phyloP scores from a whole-genome alignment of 768 basidiomycete genomes.

The Trametes cingulata region DNA sequence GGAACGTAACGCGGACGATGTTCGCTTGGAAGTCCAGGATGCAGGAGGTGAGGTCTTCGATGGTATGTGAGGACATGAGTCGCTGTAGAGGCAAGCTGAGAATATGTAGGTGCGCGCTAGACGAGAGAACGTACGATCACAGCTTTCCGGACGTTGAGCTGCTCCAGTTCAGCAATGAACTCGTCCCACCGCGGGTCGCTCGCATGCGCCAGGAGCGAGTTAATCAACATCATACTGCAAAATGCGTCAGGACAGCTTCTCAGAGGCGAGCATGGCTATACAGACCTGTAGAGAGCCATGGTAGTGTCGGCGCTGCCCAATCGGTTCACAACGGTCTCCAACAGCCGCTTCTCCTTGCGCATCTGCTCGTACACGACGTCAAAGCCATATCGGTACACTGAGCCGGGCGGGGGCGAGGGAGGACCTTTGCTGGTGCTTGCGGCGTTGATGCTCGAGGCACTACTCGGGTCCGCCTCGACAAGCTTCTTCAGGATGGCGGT shows the following conservation, averaged over 20 bases:
- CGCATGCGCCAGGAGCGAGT: slow-evolving; percentile 80
- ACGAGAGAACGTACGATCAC: slow-evolving; percentile 62
- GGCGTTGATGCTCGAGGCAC: slow-evolving; percentile 55
- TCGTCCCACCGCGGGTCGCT: slow-evolving; percentile 77
- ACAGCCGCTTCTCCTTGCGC: slow-evolving; percentile 63
- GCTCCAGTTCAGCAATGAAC: slow-evolving; percentile 73
- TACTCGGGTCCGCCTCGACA: slow-evolving; percentile 81
- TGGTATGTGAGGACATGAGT: slow-evolving; percentile 79
- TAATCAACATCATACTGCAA: slow-evolving; percentile 85
- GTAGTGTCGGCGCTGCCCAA: slow-evolving; percentile 82
- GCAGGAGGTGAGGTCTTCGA: slow-evolving; percentile 79
- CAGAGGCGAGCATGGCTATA: too few species aligned
- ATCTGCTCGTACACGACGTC: slow-evolving; percentile 81
- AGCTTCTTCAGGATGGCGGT: slow-evolving; percentile 88
- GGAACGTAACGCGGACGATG: slow-evolving; percentile 74
- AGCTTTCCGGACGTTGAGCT: slow-evolving; percentile 75
- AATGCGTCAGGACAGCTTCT: too few species aligned
- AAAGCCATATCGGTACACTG: slow-evolving; percentile 84
- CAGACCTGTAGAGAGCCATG: slow-evolving; percentile 80
- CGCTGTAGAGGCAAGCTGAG: slow-evolving; percentile 45
- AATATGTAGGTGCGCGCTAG: slow-evolving; percentile 1
- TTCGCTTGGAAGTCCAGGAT: slow-evolving; percentile 90
- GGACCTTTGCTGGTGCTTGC: slow-evolving; percentile 62
- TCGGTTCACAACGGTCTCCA: slow-evolving; percentile 82
- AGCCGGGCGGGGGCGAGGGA: slow-evolving; percentile 59